Percentiles rank a stretch among this genome's conserved stretches.
Evolutionary conservation across 306 rosid genomes (phyloP).

Genomic region (Prunus mira): DNA sequence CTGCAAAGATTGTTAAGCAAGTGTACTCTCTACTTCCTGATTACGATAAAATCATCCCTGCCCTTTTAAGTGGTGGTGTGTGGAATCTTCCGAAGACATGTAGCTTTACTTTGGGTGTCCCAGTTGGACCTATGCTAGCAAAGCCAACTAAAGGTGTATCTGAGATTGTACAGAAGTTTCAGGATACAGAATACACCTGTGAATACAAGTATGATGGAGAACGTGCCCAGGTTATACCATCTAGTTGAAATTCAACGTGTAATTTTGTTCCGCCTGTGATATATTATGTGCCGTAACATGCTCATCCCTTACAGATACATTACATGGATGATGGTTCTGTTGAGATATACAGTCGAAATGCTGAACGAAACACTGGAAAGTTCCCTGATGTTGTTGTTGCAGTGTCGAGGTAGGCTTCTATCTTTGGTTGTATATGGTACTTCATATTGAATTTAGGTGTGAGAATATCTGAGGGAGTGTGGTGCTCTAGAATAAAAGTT

Average conservation of each 20-base stretch:
- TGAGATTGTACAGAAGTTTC: slow-evolving; percentile 75
- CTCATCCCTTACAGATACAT: slow-evolving; percentile 64
- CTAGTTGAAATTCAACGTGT: slow-evolving; percentile 9
- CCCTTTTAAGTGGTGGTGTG: slow-evolving; percentile 66
- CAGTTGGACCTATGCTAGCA: slow-evolving; percentile 92
- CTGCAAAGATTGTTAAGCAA: slow-evolving; percentile 75
- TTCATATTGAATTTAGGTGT: slow-evolving; percentile 5
- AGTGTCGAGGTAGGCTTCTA: slow-evolving; percentile 56
- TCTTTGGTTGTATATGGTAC: neutral
- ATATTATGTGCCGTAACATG: slow-evolving; percentile 20
- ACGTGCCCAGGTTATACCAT: slow-evolving; percentile 84
- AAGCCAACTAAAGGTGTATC: slow-evolving; percentile 81
- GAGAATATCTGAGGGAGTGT: neutral
- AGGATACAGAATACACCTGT: slow-evolving; percentile 80
- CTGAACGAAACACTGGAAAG: slow-evolving; percentile 87
- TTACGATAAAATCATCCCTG: slow-evolving; percentile 72
- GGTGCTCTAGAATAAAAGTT: neutral
- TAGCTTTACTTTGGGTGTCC: slow-evolving; percentile 80
- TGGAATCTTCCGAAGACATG: slow-evolving; percentile 74
- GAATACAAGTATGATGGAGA: slow-evolving; percentile 96
- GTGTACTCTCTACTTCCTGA: slow-evolving; percentile 82
- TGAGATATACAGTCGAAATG: slow-evolving; percentile 93
- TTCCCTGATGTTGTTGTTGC: slow-evolving; percentile 80
- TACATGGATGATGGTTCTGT: slow-evolving; percentile 78
- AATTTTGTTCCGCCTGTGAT: slow-evolving; percentile 12